Conservation (phyloP, 805 yeast species). For the Candida argentea region DNA sequence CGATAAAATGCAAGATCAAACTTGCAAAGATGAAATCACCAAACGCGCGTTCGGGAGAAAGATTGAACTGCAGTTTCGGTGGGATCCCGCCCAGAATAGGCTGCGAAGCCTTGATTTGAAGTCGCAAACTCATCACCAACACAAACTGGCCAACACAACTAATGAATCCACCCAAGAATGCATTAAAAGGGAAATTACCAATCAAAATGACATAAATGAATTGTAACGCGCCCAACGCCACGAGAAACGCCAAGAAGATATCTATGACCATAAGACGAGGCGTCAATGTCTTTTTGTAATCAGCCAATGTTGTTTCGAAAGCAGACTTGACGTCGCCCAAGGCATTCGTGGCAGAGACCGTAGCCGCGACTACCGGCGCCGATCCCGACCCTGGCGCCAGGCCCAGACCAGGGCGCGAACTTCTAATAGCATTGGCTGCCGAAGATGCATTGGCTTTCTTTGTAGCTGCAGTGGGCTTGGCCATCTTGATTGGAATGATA, state of each 20-base stretch:
- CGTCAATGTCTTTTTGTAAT: conserved; percentile 25
- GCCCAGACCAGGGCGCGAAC: too few species aligned
- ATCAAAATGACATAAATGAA: conserved; percentile 65
- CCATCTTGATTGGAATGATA: too few species aligned
- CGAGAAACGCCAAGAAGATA: conserved; percentile 62
- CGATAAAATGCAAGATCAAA: conserved; percentile 78
- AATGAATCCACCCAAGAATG: conserved; percentile 87
- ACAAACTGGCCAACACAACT: conserved; percentile 95
- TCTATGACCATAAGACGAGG: conserved; percentile 62
- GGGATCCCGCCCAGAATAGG: conserved; percentile 1
- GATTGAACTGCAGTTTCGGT: conserved; percentile 6
- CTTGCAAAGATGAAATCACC: conserved; percentile 87
- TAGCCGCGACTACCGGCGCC: not conserved
- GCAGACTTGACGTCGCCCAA: conserved; percentile 19
- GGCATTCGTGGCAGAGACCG: conserved; percentile 4
- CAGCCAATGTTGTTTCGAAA: conserved; percentile 22
- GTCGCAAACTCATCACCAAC: conserved; percentile 68
- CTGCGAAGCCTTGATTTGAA: conserved; percentile 37
- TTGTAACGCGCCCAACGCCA: conserved; percentile 66
- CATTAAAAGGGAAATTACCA: conserved; percentile 94
- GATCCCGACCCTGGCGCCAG: conserved; percentile 3
- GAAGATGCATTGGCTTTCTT: too few species aligned
- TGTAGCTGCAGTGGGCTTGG: too few species aligned
- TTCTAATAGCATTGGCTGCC: too few species aligned
- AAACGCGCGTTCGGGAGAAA: conserved; percentile 50